These are phyloP conservation scores for Lyophyllum shimeji DNA, from an alignment of 768 basidiomycete species.

Conservation along the genomic window DNA sequence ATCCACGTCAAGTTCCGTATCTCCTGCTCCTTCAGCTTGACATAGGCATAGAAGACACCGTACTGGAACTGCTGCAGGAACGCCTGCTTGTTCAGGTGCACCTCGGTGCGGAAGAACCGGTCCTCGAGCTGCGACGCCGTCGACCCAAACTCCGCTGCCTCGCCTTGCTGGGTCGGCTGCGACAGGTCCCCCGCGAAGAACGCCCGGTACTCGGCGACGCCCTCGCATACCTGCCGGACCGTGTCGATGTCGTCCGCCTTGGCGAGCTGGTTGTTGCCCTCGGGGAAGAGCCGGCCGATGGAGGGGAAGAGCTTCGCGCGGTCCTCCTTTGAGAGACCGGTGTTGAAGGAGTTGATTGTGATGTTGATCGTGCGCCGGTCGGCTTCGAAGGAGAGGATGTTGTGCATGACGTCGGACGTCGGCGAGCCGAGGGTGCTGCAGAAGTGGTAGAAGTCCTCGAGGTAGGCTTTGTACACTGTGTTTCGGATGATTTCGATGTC, in stretches of 20 bases:
- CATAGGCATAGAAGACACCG: slow-evolving; percentile 89
- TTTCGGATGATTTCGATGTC: slow-evolving; percentile 99
- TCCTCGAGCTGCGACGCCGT: slow-evolving; percentile 78
- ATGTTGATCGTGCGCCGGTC: slow-evolving; percentile 97
- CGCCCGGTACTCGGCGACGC: slow-evolving; percentile 82
- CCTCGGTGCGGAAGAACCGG: slow-evolving; percentile 92
- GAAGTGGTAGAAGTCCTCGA: slow-evolving; percentile 94
- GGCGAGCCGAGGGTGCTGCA: slow-evolving; percentile 78
- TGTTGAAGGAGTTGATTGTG: slow-evolving; percentile 98
- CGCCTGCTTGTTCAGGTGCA: slow-evolving; percentile 89
- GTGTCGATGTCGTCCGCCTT: slow-evolving; percentile 95
- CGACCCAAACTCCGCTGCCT: slow-evolving; percentile 42
- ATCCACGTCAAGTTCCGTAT: slow-evolving; percentile 90
- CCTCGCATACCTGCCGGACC: slow-evolving; percentile 84
- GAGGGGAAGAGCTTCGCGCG: slow-evolving; percentile 93
- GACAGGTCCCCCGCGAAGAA: slow-evolving; percentile 74
- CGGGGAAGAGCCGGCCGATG: slow-evolving; percentile 92
- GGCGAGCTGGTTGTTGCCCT: slow-evolving; percentile 92
- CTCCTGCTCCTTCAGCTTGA: slow-evolving; percentile 92
- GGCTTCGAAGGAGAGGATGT: slow-evolving; percentile 92
- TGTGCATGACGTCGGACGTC: slow-evolving; percentile 89
- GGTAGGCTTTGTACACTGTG: slow-evolving; percentile 97
- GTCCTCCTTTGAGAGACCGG: slow-evolving; percentile 92
- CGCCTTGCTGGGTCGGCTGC: slow-evolving; percentile 29
- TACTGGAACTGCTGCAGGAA: slow-evolving; percentile 98